Evolutionary conservation across 805 yeast genomes (phyloP), one percentile per base, ranked within the genome.

Genomic region (Cyberlindnera petersonii): DNA sequence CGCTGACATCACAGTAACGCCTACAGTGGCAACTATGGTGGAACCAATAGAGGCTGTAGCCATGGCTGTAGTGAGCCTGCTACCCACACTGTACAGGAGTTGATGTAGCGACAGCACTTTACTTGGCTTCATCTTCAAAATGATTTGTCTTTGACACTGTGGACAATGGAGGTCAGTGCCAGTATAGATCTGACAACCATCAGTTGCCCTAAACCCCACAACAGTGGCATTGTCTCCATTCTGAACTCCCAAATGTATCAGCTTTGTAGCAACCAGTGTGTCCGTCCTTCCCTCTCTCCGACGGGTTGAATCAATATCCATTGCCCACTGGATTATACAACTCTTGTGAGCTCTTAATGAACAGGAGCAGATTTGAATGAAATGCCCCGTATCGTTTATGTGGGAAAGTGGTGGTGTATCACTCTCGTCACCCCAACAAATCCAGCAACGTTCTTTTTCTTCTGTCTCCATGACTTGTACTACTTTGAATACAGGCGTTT

Each of bases 11-110:
- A 49, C 33, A 6, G 62, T 54, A 4, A 59, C 39, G 3, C 47
- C 40, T 15, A 56, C 22, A 2, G 61, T 49, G 3, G 56, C 45
- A 4, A 50, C 36, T 3, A 60, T 40, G 4, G 43, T 22, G 1
- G 63, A 31, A 2, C 52, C 45, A 9, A 33, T 8, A 19, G n/a
- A n/a, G n/a, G n/a, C n/a, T n/a, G n/a, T n/a, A n/a, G n/a, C n/a
- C n/a, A 41, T 16, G 33, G 46, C 9, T 49, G 53, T 4, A 22
- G 31, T 21, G 3, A 40, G 5, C 24, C 30, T 34, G 6, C 31
- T 36, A 2, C 37, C 26, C 5, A 33, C 16, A 10, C 21, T 31
- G 14, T 11, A 13, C 4, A 13, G 5, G 22, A 19, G 11, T 13
- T 13, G 14, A 23, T 41, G 23, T 26, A 39, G 11, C 7, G 36